These are phyloP conservation scores for Ogataea paraovalis DNA, from an alignment of 805 yeast species.

Conservation along the genomic window DNA sequence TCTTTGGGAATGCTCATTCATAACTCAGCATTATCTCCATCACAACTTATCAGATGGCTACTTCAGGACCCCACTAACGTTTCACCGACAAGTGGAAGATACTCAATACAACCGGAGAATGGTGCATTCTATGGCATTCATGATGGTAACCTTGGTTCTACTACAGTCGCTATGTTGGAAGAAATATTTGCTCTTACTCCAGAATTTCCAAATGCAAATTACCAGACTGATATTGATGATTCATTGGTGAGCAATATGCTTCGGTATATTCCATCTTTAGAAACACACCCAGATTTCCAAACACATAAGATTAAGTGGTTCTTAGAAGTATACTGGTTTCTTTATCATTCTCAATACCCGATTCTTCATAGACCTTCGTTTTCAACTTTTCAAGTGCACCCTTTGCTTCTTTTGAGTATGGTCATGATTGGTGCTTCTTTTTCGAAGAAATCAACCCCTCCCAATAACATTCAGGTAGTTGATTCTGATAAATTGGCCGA, in stretches of 20 bases:
- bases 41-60: conserved; percentile 18
- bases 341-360: conserved; percentile 53
- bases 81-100: conserved; percentile 10
- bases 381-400: conserved; percentile 46
- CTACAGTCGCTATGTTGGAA: conserved; percentile 18
- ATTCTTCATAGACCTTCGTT: conserved; percentile 47
- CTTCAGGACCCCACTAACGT: conserved; percentile 12
- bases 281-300: conserved; percentile 19
- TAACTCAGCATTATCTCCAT: conserved; percentile 10
- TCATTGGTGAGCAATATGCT: conserved; percentile 13
- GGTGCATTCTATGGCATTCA: conserved; percentile 20
- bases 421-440: conserved; percentile 48
- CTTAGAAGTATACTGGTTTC: conserved; percentile 44
- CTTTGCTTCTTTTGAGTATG: conserved; percentile 51
- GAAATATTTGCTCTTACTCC: conserved; percentile 23
- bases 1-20: background rate
- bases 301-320: conserved; percentile 17
- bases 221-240: conserved; percentile 19
- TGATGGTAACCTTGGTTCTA: conserved; percentile 18
- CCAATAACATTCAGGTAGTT: conserved; percentile 6
- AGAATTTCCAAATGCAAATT: conserved; percentile 21
- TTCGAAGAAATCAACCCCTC: conserved; percentile 6
- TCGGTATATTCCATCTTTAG: conserved; percentile 16
- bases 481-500: conserved; percentile 28
- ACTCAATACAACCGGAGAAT: conserved; percentile 7